Evolutionary conservation across 2,329 filamentous ascomycete genomes (phyloP).

Genomic region (Colletotrichum sublineola): DNA sequence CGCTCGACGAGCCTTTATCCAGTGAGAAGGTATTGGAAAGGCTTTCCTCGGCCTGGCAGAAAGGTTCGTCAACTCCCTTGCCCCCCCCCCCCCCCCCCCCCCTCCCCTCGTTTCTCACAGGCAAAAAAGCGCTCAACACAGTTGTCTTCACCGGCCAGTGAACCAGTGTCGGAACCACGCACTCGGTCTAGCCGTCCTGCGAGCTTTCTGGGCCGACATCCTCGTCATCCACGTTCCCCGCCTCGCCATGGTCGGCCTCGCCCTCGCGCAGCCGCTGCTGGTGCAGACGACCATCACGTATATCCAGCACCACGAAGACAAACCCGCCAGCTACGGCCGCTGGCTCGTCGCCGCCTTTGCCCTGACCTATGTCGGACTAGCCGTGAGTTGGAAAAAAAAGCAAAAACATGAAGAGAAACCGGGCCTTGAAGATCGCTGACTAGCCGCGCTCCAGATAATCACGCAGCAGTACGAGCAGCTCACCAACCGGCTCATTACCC

Average conservation of each 20-base stretch:
- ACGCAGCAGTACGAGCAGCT: conserved; percentile 41
- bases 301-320: conserved; percentile 6
- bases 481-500: conserved; percentile 44
- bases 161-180: conserved; percentile 8
- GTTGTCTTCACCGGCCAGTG: neutral
- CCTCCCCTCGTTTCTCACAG: neutral
- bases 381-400: conserved; percentile 39
- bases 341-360: conserved; percentile 57
- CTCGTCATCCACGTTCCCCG: conserved; percentile 48
- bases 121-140: neutral
- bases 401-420: too few relatives aligned
- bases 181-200: neutral
- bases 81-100: neutral
- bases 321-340: conserved; percentile 47
- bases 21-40: neutral
- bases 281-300: conserved; percentile 48
- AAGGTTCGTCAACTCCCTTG: neutral
- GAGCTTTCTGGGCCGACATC: conserved; percentile 43
- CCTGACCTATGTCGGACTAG: conserved; percentile 58
- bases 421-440: too few relatives aligned
- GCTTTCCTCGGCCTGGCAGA: conserved; percentile 15
- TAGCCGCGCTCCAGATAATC: conserved; percentile 5
- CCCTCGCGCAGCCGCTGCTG: conserved; percentile 60
- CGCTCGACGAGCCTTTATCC: conserved; percentile 13
- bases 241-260: conserved; percentile 53